phyloP scores from a whole-genome alignment of 805 yeast genomes.

The Yarrowia osloensis region DNA sequence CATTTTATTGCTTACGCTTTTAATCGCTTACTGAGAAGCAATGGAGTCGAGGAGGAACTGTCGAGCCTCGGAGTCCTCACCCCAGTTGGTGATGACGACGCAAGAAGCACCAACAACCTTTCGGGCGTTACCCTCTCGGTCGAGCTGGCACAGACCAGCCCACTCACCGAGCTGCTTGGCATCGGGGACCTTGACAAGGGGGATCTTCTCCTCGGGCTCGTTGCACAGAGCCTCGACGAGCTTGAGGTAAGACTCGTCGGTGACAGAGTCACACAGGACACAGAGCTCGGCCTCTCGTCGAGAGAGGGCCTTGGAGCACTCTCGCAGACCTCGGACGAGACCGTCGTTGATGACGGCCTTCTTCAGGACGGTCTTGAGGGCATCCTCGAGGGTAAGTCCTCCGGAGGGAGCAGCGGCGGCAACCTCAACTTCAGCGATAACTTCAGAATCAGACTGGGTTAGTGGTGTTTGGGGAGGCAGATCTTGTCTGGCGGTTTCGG shows the following conservation, averaged over 20 bases:
- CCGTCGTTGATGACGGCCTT: slow-evolving; percentile 98
- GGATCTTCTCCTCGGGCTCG: slow-evolving; percentile 94
- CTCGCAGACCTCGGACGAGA: slow-evolving; percentile 99
- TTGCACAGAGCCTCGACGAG: slow-evolving; percentile 99
- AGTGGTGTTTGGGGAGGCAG: too few relatives aligned
- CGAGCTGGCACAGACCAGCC: slow-evolving; percentile 99
- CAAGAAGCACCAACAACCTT: slow-evolving; percentile 99
- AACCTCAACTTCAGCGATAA: slow-evolving; percentile 77
- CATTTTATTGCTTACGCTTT: slow-evolving; percentile 14
- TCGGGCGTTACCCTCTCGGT: slow-evolving; percentile 99
- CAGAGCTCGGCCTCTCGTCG: slow-evolving; percentile 97
- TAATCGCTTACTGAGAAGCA: slow-evolving; percentile 67
- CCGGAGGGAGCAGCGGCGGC: slow-evolving; percentile 81
- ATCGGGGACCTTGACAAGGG: slow-evolving; percentile 98
- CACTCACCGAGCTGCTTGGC: slow-evolving; percentile 99
- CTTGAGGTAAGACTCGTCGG: slow-evolving; percentile 94
- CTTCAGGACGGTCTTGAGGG: slow-evolving; percentile 96
- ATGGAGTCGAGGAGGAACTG: slow-evolving; percentile 93
- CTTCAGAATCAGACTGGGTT: slow-evolving; percentile 85
- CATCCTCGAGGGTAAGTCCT: slow-evolving; percentile 95
- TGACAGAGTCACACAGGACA: slow-evolving; percentile 97
- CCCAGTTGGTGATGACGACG: slow-evolving; percentile 99
- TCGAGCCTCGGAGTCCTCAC: slow-evolving; percentile 98
- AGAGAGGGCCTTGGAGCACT: slow-evolving; percentile 98
- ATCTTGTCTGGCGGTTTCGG: too few relatives aligned